A percentile compares a stretch with the other conserved stretches of the same genome.
phyloP scores from a whole-genome alignment of 768 basidiomycete species.

The Xerocomellus amylosporus region DNA sequence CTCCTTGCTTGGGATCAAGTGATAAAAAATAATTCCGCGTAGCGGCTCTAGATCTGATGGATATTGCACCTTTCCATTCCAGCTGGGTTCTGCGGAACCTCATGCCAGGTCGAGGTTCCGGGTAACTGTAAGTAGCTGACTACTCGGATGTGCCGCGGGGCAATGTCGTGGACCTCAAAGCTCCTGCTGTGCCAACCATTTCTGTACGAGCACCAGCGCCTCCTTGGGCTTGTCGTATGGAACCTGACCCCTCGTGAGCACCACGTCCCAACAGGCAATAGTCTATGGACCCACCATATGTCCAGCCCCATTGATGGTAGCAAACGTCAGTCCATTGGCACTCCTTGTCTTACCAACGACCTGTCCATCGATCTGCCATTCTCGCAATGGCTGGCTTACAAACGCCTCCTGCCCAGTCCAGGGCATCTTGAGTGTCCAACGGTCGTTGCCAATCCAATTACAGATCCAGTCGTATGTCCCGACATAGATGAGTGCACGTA shows the following conservation, averaged over 20 bases:
- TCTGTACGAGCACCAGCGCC: conserved; percentile 47
- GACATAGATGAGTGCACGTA: conserved; percentile 71
- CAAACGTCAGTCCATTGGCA: conserved; percentile 62
- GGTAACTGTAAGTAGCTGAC: background rate
- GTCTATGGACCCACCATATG: conserved; percentile 59
- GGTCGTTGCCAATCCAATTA: conserved; percentile 74
- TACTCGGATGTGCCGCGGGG: background rate
- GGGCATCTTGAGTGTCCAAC: conserved; percentile 70
- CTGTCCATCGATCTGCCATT: conserved; percentile 54
- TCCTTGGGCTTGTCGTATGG: conserved; percentile 64
- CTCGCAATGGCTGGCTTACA: conserved; percentile 43
- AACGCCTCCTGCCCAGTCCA: conserved; percentile 67
- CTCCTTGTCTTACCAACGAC: conserved; percentile 56
- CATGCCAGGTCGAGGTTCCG: background rate
- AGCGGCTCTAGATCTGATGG: background rate
- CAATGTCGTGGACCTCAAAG: conserved; percentile 6
- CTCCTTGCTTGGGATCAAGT: background rate
- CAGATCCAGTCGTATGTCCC: conserved; percentile 80
- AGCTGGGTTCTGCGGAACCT: background rate
- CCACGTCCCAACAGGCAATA: background rate
- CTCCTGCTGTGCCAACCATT: conserved; percentile 41
- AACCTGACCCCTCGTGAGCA: conserved; percentile 35
- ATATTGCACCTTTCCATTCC: background rate
- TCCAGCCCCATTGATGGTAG: conserved; percentile 64
- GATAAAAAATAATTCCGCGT: background rate